Evolutionary conservation across 345 rosid species (phyloP).

Genomic region (Lepidium sativum): DNA sequence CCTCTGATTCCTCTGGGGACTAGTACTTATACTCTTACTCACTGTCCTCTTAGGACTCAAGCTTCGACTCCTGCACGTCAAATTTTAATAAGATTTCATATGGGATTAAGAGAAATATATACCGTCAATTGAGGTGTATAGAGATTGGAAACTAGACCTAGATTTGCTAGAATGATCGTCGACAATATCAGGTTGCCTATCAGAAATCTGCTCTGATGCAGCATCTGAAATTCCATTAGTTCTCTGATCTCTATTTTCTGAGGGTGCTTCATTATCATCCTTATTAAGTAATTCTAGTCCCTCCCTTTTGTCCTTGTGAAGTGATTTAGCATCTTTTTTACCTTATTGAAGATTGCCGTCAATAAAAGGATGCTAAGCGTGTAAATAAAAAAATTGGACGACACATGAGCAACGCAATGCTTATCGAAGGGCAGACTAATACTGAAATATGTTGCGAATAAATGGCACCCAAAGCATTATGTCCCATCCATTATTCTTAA

Average conservation of each 20-base stretch:
- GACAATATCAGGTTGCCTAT: slow-evolving; percentile 72
- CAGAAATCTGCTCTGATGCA: slow-evolving; percentile 48
- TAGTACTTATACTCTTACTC: slow-evolving; percentile 75
- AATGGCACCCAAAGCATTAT: neutral
- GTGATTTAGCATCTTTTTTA: slow-evolving; percentile 38
- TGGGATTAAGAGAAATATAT: slow-evolving; percentile 37
- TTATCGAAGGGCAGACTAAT: neutral
- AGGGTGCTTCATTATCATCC: slow-evolving; percentile 42
- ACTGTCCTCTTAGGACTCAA: slow-evolving; percentile 69
- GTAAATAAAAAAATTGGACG: neutral
- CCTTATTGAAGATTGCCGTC: slow-evolving; percentile 31
- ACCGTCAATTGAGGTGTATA: slow-evolving; percentile 34
- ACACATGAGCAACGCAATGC: neutral
- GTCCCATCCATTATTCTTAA: neutral
- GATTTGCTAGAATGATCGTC: slow-evolving; percentile 83
- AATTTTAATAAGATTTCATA: slow-evolving; percentile 42
- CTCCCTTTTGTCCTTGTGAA: slow-evolving; percentile 32
- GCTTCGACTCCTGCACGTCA: slow-evolving; percentile 89
- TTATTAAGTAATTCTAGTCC: slow-evolving; percentile 35
- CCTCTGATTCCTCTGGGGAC: slow-evolving; percentile 64
- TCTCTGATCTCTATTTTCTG: slow-evolving; percentile 52
- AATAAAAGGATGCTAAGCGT: neutral
- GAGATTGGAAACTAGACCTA: slow-evolving; percentile 55
- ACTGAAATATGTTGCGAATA: neutral
- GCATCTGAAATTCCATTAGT: slow-evolving; percentile 44